Conservation (phyloP, 768 basidiomycete species). For the Suillus americanus region DNA sequence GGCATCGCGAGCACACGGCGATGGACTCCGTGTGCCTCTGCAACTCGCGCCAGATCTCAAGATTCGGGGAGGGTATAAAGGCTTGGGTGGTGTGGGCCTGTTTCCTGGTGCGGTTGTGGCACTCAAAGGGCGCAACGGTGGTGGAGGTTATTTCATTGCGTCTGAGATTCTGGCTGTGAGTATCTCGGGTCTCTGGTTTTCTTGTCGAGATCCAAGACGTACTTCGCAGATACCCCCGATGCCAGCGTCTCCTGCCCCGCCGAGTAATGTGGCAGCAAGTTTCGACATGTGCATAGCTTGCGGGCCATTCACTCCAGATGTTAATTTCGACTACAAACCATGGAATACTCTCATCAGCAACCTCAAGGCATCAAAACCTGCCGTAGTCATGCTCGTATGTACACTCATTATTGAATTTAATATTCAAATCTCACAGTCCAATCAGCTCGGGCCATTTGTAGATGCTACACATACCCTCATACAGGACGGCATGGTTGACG, state of each 20-base stretch:
- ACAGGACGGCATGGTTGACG: conserved; percentile 70
- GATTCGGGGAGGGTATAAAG: conserved; percentile 62
- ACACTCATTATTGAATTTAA: neutral
- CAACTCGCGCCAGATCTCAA: conserved; percentile 66
- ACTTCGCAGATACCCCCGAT: conserved; percentile 60
- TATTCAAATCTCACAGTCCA: conserved; percentile 1
- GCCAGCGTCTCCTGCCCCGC: conserved; percentile 42
- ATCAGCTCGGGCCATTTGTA: conserved; percentile 89
- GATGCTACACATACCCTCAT: conserved; percentile 75
- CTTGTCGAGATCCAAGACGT: neutral
- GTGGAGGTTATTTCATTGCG: conserved; percentile 83
- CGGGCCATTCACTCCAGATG: conserved; percentile 85
- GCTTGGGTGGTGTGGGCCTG: conserved; percentile 65
- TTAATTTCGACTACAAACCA: conserved; percentile 73
- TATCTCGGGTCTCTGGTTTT: neutral
- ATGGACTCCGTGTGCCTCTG: conserved; percentile 67
- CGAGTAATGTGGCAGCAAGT: conserved; percentile 36
- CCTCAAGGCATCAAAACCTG: conserved; percentile 65
- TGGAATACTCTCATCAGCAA: conserved; percentile 63
- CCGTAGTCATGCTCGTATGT: conserved; percentile 74
- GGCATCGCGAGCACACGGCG: conserved; percentile 72
- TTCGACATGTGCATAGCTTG: conserved; percentile 73
- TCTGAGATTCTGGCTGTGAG: conserved; percentile 76
- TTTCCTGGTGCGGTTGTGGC: conserved; percentile 91
- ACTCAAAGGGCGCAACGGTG: conserved; percentile 86